phyloP scores from a whole-genome alignment of 2,329 filamentous ascomycete genomes.

The Nigrograna mackinnonii region DNA sequence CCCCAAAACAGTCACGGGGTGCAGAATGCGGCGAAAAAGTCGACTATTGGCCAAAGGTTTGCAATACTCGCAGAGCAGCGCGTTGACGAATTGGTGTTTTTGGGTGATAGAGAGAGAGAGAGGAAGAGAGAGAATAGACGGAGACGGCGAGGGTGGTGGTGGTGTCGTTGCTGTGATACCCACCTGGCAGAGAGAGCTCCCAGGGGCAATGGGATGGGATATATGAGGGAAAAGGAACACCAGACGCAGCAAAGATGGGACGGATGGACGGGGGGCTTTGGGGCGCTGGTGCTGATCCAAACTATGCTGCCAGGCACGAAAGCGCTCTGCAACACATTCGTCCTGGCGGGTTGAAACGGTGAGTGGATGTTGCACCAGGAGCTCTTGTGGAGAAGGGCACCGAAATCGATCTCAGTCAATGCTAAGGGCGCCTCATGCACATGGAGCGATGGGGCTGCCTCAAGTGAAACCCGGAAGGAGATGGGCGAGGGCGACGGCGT shows the following conservation, averaged over 20 bases:
- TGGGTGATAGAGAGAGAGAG: background rate
- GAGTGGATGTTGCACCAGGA: conserved; percentile 40
- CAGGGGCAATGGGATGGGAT: conserved; percentile 40
- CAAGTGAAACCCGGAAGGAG: conserved; percentile 40
- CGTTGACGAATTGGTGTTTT: too few species aligned
- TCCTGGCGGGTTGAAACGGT: conserved; percentile 41
- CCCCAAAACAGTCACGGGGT: too few species aligned
- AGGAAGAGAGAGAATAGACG: background rate
- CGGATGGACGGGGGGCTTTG: conserved; percentile 26
- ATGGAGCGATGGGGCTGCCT: conserved; percentile 37
- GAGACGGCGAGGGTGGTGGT: background rate
- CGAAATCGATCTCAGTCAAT: conserved; percentile 38
- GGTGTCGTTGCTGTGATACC: conserved; percentile 39
- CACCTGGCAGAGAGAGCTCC: too few species aligned
- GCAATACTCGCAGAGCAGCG: too few species aligned
- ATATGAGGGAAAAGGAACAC: conserved; percentile 40
- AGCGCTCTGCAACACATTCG: conserved; percentile 41
- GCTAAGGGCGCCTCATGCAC: conserved; percentile 43
- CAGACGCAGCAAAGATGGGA: background rate
- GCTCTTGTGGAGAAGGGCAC: conserved; percentile 24
- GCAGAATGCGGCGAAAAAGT: too few species aligned
- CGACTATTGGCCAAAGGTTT: too few species aligned
- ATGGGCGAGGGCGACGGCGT: conserved; percentile 34
- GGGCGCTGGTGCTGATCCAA: conserved; percentile 27
- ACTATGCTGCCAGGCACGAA: conserved; percentile 44